These are phyloP conservation scores for Boletus rubescentipes DNA, from an alignment of 768 basidiomycete species.

Conservation along the genomic window DNA sequence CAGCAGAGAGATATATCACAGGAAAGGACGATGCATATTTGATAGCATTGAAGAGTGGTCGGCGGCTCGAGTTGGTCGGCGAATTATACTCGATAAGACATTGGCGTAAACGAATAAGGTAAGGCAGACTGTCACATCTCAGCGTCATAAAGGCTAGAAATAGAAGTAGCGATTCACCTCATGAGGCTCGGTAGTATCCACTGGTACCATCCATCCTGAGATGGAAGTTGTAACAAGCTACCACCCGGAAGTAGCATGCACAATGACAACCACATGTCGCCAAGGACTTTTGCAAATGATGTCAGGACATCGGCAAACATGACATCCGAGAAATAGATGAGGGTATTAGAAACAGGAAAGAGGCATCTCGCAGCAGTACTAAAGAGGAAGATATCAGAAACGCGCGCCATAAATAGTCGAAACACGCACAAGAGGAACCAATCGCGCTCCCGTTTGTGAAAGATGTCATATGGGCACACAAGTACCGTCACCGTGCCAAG, in stretches of 20 bases:
- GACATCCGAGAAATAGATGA: conserved; percentile 87
- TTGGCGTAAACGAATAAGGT: conserved; percentile 90
- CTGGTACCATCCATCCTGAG: conserved; percentile 58
- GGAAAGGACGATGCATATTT: conserved; percentile 98
- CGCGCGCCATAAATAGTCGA: background rate
- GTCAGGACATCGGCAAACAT: conserved; percentile 95
- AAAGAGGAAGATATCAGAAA: conserved; percentile 3
- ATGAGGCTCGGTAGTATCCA: conserved; percentile 85
- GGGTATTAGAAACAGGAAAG: conserved; percentile 54
- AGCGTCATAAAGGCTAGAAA: background rate
- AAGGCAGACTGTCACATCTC: conserved; percentile 61
- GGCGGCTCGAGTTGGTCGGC: conserved; percentile 59
- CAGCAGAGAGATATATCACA: conserved; percentile 91
- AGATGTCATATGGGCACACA: conserved; percentile 64
- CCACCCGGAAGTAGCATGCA: conserved; percentile 87
- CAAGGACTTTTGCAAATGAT: conserved; percentile 94
- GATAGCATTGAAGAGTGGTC: conserved; percentile 85
- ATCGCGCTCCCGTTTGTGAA: conserved; percentile 71
- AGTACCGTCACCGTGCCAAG: conserved; percentile 56
- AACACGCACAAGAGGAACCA: conserved; percentile 72
- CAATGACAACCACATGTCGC: conserved; percentile 87
- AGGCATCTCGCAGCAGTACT: conserved; percentile 79
- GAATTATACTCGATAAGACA: conserved; percentile 82
- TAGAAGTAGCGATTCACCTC: conserved; percentile 54
- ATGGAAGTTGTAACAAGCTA: conserved; percentile 64